phyloP scores from a whole-genome alignment of 1,284 basidiomycete genomes.

The Wallemia hederae region DNA sequence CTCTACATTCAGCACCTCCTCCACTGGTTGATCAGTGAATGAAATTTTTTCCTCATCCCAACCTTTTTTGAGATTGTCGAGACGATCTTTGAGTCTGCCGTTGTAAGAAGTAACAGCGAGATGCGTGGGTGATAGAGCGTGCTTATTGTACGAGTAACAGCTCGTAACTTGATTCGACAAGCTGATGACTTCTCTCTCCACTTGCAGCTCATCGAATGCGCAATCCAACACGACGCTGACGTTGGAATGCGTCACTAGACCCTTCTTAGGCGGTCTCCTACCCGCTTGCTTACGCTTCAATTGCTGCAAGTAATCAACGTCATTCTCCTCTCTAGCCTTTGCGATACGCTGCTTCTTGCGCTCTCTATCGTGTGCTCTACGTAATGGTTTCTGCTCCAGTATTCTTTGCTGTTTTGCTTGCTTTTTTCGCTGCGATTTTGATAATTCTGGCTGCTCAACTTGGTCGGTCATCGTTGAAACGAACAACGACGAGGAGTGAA shows the following conservation, averaged over 20 bases:
- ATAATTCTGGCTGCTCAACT: neutral
- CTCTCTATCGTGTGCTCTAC: neutral
- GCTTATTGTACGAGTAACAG: neutral
- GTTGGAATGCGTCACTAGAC: neutral
- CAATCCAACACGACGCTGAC: neutral
- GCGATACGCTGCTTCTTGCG: neutral
- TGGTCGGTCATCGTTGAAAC: neutral
- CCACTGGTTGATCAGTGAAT: neutral
- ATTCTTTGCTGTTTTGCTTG: neutral
- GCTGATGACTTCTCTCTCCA: neutral
- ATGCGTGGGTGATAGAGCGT: neutral
- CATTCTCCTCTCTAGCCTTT: neutral
- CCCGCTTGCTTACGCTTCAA: neutral
- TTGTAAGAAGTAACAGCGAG: neutral
- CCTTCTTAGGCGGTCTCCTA: neutral
- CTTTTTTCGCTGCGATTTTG: neutral
- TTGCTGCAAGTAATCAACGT: neutral
- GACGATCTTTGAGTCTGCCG: neutral
- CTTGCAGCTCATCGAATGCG: neutral
- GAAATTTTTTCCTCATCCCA: neutral
- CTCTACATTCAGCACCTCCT: neutral
- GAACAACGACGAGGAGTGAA: neutral
- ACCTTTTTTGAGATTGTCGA: neutral
- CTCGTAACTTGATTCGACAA: neutral
- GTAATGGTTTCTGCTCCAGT: neutral